A percentile compares a stretch with the other conserved stretches of the same genome.
Conservation (phyloP, 2,329 filamentous ascomycete species). For the Eurotiales sp. region DNA sequence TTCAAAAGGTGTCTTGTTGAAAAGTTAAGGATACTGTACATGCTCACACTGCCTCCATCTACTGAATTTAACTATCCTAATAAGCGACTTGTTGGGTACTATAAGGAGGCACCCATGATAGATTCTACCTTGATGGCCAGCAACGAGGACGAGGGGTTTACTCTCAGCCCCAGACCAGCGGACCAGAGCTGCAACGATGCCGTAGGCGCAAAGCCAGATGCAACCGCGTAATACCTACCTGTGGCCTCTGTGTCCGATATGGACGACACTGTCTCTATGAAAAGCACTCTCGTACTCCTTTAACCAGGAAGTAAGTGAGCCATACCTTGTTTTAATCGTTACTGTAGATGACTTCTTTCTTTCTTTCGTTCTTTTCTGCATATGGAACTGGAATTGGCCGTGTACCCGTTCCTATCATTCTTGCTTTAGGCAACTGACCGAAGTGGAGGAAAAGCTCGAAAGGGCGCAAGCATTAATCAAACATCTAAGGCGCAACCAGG, state of each 20-base stretch:
- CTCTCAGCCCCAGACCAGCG: no score
- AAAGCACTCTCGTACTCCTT: conserved; percentile 45
- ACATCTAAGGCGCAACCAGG: background rate
- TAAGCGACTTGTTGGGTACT: no score
- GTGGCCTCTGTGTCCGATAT: conserved; percentile 42
- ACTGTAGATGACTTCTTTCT: no score
- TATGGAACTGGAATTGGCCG: no score
- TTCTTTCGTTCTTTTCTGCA: no score
- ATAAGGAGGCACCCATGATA: no score
- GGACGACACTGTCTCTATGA: conserved; percentile 49
- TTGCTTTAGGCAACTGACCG: background rate
- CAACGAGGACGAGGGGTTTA: background rate
- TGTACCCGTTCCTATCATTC: background rate
- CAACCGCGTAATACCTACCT: conserved; percentile 36
- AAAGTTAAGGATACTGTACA: no score
- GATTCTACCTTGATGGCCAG: background rate
- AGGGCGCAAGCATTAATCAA: background rate
- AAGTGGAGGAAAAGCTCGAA: conserved; percentile 2
- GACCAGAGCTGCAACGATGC: conserved; percentile 29
- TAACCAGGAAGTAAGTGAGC: conserved; percentile 44
- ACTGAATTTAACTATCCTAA: no score
- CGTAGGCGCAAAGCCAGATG: conserved; percentile 41
- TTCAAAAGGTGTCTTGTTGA: no score
- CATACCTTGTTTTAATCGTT: no score
- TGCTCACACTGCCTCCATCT: no score